Base-by-base conservation (phyloP, 192 early-diverging fungal species). In the Gaertneriomyces sp. region DNA sequence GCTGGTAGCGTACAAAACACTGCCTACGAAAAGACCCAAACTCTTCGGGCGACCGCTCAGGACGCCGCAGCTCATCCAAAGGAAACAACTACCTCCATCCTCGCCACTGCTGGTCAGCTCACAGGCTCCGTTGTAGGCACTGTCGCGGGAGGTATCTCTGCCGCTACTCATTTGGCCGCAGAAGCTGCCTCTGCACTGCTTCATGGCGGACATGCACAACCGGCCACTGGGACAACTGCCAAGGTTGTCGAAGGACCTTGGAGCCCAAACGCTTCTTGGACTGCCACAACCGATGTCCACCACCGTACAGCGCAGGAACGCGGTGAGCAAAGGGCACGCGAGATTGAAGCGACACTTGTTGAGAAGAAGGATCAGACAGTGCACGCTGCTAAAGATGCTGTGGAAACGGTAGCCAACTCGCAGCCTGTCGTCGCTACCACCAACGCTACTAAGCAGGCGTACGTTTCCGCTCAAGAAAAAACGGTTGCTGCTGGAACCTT, bases 351-450 rank as follows among this genome's bases (percentile, higher is more conserved):
- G n/a, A 47, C 16, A 3, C 53, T 58, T 14, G 61, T 52, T 3
- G 20, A 64, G 20, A 64, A 16, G 14, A 64, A 64, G 39, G 47
- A 68, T 44, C 45, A 39, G 42, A 47, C 56, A 2, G 59, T 60
- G 10, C 12, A 33, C n/a, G 20, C 41, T 25, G 64, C 54, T 4
- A 20, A 47, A 2, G 43, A 60, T 40, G 58, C 58, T 38, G 39
- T 43, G 4, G 38, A 40, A 14, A 17, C 14, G 9, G 58, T 68
- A 10, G 56, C 40, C 45, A 58, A 14, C 3, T 68, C 66, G 0
- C 33, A 16, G n/a, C 66, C 66, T 47, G 58, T 68, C 33, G 52
- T 55, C 10, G 66, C 66, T 5, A 60, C 66, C 44, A 68, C 66
- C 58, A 25, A 17, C 11, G 42, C 66, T 5, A 42, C 66, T 40